A percentile compares a stretch with the other conserved stretches of the same genome.
Evolutionary conservation across 371 early-diverging fungal species (phyloP).

Genomic region (Entomophthora muscae): DNA sequence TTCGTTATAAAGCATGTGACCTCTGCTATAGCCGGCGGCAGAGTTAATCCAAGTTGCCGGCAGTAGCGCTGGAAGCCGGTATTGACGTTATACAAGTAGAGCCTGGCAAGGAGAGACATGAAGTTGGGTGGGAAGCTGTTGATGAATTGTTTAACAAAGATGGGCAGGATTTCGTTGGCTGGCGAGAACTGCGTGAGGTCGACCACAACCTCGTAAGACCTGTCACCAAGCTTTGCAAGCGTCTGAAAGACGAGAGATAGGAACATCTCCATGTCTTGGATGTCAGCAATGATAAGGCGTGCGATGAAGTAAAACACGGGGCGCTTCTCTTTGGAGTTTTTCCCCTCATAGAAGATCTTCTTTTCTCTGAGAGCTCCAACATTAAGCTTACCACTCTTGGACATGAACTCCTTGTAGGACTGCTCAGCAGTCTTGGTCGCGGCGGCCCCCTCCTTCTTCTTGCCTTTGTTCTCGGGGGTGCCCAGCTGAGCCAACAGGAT

Average conservation of each 20-base stretch:
- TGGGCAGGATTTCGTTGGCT: conserved; percentile 59
- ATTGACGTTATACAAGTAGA: conserved; percentile 66
- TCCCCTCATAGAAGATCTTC: conserved; percentile 62
- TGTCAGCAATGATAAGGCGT: conserved; percentile 51
- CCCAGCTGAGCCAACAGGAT: conserved; percentile 72
- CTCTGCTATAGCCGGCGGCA: conserved; percentile 39
- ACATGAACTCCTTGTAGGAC: conserved; percentile 61
- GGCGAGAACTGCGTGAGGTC: conserved; percentile 68
- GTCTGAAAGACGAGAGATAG: conserved; percentile 40
- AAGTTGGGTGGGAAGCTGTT: conserved; percentile 50
- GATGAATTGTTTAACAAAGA: conserved; percentile 53
- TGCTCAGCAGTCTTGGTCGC: conserved; percentile 34
- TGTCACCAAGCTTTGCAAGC: conserved; percentile 31
- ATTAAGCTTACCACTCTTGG: conserved; percentile 43
- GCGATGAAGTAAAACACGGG: conserved; percentile 75
- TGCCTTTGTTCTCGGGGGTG: conserved; percentile 42
- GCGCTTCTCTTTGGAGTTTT: conserved; percentile 50
- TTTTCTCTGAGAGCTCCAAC: conserved; percentile 40
- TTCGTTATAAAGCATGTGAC: conserved; percentile 40
- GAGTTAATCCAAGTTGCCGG: conserved; percentile 31
- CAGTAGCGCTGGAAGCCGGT: conserved; percentile 51
- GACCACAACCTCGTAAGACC: conserved; percentile 57
- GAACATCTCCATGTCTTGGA: conserved; percentile 66
- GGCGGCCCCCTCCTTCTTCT: conserved; percentile 30
- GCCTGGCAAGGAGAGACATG: conserved; percentile 25